A percentile compares a stretch with the other conserved stretches of the same genome.
Conservation (phyloP, 768 basidiomycete genomes). For the Russula earlei region DNA sequence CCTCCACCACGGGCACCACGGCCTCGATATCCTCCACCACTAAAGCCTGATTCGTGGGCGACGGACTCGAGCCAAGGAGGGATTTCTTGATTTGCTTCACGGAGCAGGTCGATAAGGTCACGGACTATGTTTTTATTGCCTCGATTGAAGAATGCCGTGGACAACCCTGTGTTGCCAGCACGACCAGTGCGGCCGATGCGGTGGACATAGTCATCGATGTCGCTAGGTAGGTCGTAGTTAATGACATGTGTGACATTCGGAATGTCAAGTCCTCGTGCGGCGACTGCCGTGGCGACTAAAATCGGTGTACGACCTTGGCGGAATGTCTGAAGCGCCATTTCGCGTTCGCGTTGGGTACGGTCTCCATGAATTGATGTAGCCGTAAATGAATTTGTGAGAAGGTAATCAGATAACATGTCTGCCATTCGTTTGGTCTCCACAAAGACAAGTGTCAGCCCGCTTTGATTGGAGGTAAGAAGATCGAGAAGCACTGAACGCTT, state of each 20-base stretch:
- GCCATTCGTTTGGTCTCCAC: slow-evolving; percentile 99
- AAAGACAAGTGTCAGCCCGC: slow-evolving; percentile 86
- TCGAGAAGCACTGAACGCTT: slow-evolving; percentile 96
- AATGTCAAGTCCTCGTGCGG: slow-evolving; percentile 97
- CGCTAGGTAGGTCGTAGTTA: slow-evolving; percentile 95
- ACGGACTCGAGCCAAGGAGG: slow-evolving; percentile 87
- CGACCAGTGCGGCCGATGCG: slow-evolving; percentile 97
- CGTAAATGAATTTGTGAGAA: slow-evolving; percentile 69
- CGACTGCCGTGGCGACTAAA: slow-evolving; percentile 96
- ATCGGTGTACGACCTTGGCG: slow-evolving; percentile 90
- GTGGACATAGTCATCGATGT: slow-evolving; percentile 99
- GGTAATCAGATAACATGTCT: slow-evolving; percentile 94
- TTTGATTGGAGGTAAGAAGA: slow-evolving; percentile 72
- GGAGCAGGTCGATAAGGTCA: slow-evolving; percentile 85
- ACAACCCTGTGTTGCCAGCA: slow-evolving; percentile 94
- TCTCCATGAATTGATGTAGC: slow-evolving; percentile 99
- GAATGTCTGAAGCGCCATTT: slow-evolving; percentile 92
- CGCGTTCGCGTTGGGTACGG: slow-evolving; percentile 95
- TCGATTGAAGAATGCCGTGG: slow-evolving; percentile 93
- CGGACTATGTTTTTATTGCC: slow-evolving; percentile 88
- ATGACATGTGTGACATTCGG: slow-evolving; percentile 98
- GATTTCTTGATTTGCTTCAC: slow-evolving; percentile 94
- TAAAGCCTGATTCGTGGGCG: slow-evolving; percentile 71
- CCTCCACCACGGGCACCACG: slow-evolving; percentile 44
- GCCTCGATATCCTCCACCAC: slow-evolving; percentile 39